Base-by-base conservation (phyloP, 495 filamentous ascomycete genomes). In the Daldinia decipiens region DNA sequence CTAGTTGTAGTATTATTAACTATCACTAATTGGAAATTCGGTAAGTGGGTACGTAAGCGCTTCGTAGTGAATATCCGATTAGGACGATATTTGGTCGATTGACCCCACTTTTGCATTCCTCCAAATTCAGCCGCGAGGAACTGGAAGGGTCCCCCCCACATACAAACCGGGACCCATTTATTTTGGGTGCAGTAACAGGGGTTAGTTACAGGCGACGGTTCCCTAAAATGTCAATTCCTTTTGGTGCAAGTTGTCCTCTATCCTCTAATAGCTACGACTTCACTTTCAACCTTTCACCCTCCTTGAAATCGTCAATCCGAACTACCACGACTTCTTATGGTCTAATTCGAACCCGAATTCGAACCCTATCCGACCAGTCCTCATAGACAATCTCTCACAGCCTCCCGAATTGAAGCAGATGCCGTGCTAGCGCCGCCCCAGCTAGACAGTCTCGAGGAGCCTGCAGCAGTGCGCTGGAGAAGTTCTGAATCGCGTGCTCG, bases 201-300 rank as follows among this genome's bases (percentile, higher is more conserved):
- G 43, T 58, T 39, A 51, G 61, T 24, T 27, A 38, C 43, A 47
- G 43, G 43, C 43, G 43, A 47, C 43, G 43, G 43, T 47, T 47
- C 43, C 43, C 43, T 47, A 47, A 47, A 47, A 61, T n/a, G 47
- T 39, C 7, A 62, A 59, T 50, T 64, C 56, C 11, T 54, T 68
- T 73, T 65, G 70, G 65, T 68, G 70, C 65, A 73, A 69, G 70
- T 73, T 73, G 70, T 73, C 70, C 70, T 73, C 60, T 60, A 62
- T 73, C 70, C 70, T 73, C 60, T 60, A 62, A 59, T 38, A 50
- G 31, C 27, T 53, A 9, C 27, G 27, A 31, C 26, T 4, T 19
- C 6, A 31, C 34, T 24, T 57, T 15, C 24, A 47, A 32, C 36
- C 15, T 38, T 43, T 63, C 36, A 9, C 43, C 36, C 32, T 31